Percentiles rank a stretch among this genome's conserved stretches.
Conservation (phyloP, 495 filamentous ascomycete species). For the Aspergillus incahuasiensis region DNA sequence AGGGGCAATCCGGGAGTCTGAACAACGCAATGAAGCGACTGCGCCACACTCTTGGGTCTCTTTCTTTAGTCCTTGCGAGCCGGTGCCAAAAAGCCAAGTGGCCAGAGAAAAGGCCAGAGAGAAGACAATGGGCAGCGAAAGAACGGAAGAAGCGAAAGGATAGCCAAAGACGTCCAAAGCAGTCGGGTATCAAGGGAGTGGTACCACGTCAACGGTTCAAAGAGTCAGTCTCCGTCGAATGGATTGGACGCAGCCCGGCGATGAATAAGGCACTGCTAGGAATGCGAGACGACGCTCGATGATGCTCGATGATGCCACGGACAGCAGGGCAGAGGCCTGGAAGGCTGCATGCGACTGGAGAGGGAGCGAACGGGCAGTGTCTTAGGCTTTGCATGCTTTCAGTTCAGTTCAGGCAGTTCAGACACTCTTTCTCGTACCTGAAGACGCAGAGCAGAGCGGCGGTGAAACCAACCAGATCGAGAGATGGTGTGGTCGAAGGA, state of each 20-base stretch:
- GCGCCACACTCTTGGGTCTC: conserved; percentile 3
- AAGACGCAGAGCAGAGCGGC: conserved; percentile 7
- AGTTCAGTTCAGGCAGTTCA: background rate
- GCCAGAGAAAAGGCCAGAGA: conserved; percentile 1
- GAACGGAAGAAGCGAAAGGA: conserved; percentile 2
- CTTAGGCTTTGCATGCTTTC: conserved; percentile 3
- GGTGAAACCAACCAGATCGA: conserved; percentile 10
- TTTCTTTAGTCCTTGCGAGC: background rate
- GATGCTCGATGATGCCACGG: background rate
- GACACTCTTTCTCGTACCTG: conserved; percentile 4
- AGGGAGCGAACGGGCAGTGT: background rate
- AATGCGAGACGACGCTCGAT: conserved; percentile 11
- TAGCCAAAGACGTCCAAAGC: background rate
- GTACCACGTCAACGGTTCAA: conserved; percentile 4
- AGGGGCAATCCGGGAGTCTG: background rate
- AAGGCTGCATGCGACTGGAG: background rate
- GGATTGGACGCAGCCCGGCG: conserved; percentile 1
- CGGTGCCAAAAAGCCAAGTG: background rate
- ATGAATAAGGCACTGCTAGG: conserved; percentile 4
- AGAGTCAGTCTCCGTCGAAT: background rate
- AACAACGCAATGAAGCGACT: conserved; percentile 2
- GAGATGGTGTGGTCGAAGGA: conserved; percentile 2
- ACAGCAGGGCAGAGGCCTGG: background rate
- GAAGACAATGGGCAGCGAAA: background rate
- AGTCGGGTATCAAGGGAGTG: background rate